Conservation (phyloP, 2,329 filamentous ascomycete species). For the Ophiostoma quercus region DNA sequence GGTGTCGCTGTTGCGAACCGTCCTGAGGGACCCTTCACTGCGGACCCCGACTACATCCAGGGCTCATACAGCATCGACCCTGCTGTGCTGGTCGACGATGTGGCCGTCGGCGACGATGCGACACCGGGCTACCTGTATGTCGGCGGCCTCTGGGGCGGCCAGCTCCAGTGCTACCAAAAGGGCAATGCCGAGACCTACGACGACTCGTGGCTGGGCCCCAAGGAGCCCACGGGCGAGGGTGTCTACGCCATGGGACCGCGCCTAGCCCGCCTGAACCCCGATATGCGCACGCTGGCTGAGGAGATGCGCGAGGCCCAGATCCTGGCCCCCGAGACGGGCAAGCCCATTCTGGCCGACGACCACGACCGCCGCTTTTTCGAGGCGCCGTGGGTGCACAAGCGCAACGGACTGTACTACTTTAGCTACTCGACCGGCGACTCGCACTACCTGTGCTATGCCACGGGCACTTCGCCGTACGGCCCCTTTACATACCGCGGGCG, state of each 20-base stretch:
- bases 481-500: constrained; percentile 68
- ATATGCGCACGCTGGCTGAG: constrained; percentile 59
- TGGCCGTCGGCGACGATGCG: constrained; percentile 51
- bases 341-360: constrained; percentile 59
- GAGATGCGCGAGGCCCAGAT: constrained; percentile 58
- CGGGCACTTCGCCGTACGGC: constrained; percentile 58
- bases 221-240: constrained; percentile 55
- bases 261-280: constrained; percentile 57
- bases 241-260: constrained; percentile 58
- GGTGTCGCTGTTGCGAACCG: constrained; percentile 61
- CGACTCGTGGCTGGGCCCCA: constrained; percentile 46
- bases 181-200: constrained; percentile 46
- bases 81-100: constrained; percentile 65
- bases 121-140: constrained; percentile 60
- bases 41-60: constrained; percentile 59
- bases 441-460: constrained; percentile 67
- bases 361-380: constrained; percentile 75
- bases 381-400: constrained; percentile 74
- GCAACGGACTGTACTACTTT: constrained; percentile 65
- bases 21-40: constrained; percentile 64
- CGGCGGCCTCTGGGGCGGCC: constrained; percentile 74
- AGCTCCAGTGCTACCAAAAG: constrained; percentile 68
- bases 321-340: constrained; percentile 55
- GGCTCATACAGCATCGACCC: constrained; percentile 75
- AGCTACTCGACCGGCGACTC: constrained; percentile 74